These are phyloP conservation scores for Fraxinus albicans DNA, from an alignment of 305 asterid species.

Conservation along the genomic window DNA sequence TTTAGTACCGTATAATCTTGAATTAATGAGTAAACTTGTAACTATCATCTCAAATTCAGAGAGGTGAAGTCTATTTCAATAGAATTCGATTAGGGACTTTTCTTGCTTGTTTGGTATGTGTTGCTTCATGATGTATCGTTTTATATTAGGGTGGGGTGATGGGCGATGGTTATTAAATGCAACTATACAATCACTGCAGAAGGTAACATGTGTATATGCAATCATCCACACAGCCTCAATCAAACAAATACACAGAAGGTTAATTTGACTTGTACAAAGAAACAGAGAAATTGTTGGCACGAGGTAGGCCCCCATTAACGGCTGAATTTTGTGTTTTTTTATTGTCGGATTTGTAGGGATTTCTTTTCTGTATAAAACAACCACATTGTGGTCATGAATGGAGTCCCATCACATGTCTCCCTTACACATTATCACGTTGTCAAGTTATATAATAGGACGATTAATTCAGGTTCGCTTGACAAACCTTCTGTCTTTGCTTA, in stretches of 20 bases:
- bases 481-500: no score
- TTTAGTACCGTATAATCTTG: not conserved
- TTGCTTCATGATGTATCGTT: not conserved
- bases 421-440: conserved; percentile 15
- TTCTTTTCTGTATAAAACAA: conserved; percentile 14
- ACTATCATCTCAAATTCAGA: not conserved
- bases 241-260: not conserved
- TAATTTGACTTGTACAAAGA: not conserved
- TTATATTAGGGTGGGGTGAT: not conserved
- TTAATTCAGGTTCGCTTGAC: not conserved
- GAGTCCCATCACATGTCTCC: conserved; percentile 25
- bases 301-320: conserved; percentile 20
- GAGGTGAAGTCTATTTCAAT: no score
- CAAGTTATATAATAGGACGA: not conserved
- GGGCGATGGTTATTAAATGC: not conserved
- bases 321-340: not conserved
- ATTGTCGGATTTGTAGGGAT: conserved; percentile 7
- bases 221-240: conserved; percentile 14
- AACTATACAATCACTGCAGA: not conserved
- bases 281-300: not conserved
- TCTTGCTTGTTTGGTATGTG: not conserved
- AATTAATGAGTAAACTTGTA: not conserved
- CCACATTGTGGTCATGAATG: not conserved
- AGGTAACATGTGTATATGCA: not conserved
- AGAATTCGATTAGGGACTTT: not conserved